Conservation (phyloP, 1,284 basidiomycete species). For the Laetiporus sulphureus region DNA sequence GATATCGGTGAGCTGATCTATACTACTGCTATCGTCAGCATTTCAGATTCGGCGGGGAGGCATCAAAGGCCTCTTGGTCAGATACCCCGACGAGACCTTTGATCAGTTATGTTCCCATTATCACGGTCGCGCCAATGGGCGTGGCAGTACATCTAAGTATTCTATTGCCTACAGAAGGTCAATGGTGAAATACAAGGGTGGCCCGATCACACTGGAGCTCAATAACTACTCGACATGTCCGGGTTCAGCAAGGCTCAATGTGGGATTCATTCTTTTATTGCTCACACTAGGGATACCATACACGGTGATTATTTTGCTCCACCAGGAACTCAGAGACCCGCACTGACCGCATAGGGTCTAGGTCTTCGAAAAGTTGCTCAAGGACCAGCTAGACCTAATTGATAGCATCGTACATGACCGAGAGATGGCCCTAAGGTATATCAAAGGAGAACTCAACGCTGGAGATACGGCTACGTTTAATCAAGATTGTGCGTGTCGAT, state of each 20-base stretch:
- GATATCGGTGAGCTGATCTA: not conserved
- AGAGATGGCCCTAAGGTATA: constrained; percentile 12
- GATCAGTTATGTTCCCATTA: constrained; percentile 8
- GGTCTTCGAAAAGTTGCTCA: constrained; percentile 12
- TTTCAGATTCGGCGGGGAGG: constrained; percentile 19
- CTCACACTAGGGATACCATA: constrained; percentile 11
- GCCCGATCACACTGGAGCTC: constrained; percentile 16
- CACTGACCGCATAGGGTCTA: too few species aligned
- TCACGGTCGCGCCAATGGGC: not conserved
- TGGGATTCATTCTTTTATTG: constrained; percentile 12
- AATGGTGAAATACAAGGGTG: constrained; percentile 18
- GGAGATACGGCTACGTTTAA: constrained; percentile 9
- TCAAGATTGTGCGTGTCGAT: constrained; percentile 12
- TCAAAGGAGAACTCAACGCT: constrained; percentile 17
- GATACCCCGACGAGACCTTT: constrained; percentile 16
- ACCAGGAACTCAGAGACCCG: too few species aligned
- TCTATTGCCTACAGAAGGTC: constrained; percentile 16
- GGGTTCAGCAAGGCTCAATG: constrained; percentile 13
- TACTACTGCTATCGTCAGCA: constrained; percentile 7
- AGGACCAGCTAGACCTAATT: constrained; percentile 16
- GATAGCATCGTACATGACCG: constrained; percentile 14
- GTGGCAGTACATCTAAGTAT: not conserved
- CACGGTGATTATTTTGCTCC: constrained; percentile 3
- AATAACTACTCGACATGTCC: constrained; percentile 12
- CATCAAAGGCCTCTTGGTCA: constrained; percentile 16